Conservation (phyloP, 805 yeast species). For the Blastobotrys terrestris region DNA sequence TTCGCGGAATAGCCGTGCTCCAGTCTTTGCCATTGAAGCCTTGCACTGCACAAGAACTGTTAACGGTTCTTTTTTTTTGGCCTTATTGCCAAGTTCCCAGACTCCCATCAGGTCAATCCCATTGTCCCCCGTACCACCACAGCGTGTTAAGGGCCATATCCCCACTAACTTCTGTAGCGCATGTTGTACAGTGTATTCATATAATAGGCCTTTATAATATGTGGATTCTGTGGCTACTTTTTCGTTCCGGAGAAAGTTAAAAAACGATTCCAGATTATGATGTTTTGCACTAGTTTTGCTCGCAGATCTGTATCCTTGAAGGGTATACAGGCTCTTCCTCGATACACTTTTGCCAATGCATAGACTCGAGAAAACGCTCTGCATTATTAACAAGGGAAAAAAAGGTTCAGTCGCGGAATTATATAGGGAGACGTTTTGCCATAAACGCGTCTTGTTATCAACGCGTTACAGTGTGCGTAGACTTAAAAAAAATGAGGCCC, state of each 20-base stretch:
- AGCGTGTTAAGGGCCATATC: slow-evolving; percentile 36
- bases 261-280: slow-evolving; percentile 30
- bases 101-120: slow-evolving; percentile 52
- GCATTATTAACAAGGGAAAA: too few species aligned
- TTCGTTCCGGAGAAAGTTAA: slow-evolving; percentile 16
- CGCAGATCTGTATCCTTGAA: background rate
- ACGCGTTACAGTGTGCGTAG: too few species aligned
- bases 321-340: too few species aligned
- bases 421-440: too few species aligned
- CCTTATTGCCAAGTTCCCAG: slow-evolving; percentile 36
- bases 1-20: slow-evolving; percentile 46
- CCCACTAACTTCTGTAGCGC: slow-evolving; percentile 36
- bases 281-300: slow-evolving; percentile 22
- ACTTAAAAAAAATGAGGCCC: too few species aligned
- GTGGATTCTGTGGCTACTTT: slow-evolving; percentile 27
- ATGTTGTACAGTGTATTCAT: slow-evolving; percentile 42
- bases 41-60: slow-evolving; percentile 50
- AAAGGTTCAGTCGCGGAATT: too few species aligned
- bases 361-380: too few species aligned
- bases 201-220: slow-evolving; percentile 50
- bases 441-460: too few species aligned
- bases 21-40: slow-evolving; percentile 39
- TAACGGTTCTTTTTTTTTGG: slow-evolving; percentile 2
- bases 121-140: slow-evolving; percentile 52
- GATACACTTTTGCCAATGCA: too few species aligned